Evolutionary conservation across 164 flowering plant genomes (phyloP), one percentile per base, ranked within the genome.

Genomic region (Echeveria elegans): DNA sequence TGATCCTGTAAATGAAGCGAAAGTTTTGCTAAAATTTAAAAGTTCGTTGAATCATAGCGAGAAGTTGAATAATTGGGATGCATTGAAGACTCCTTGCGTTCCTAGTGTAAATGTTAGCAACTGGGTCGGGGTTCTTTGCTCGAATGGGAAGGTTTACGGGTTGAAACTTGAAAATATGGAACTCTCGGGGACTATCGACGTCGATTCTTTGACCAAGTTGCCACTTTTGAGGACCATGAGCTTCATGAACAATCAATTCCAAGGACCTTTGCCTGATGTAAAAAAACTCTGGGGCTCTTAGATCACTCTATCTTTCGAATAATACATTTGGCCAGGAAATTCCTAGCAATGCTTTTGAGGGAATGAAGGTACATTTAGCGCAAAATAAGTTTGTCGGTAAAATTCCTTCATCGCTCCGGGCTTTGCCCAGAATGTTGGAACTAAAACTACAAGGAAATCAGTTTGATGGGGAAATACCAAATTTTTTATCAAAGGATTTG

Each of bases 81-180:
- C 38, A 0, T 68, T 76, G 0, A 68, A 30, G 1, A 52, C 61
- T 0, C 91, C 89, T 0, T 85, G 90, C 59, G 15, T 48, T 23
- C 23, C 53, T 67, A 23, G 41, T 0, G 79, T 70, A 1, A 16
- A 74, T 23, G 24, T 6, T 1, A 68, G 67, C 26, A 79, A 73
- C 29, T 90, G 98, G 98, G 63, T 6, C 0, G 92, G 88, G 2
- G 75, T 90, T 23, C 59, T 77, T 21, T 92, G 98, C 66, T 11
- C 50, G 0, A 31, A 68, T 2, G 82, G 78, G 6, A 34, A 18
- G 0, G 74, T 89, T 0, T 70, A 74, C 76, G 89, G 88, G 0
- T 45, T 91, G 11, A 75, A 73, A 70, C 85, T 89, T 2, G 86
- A 89, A 71, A 70, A 76, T 21, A 76, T 82, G 86, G 78, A 78